Percentiles rank a stretch among this genome's conserved stretches.
Conservation (phyloP, 352 stramenopile genomes). For the Phytophthora uliginosa region DNA sequence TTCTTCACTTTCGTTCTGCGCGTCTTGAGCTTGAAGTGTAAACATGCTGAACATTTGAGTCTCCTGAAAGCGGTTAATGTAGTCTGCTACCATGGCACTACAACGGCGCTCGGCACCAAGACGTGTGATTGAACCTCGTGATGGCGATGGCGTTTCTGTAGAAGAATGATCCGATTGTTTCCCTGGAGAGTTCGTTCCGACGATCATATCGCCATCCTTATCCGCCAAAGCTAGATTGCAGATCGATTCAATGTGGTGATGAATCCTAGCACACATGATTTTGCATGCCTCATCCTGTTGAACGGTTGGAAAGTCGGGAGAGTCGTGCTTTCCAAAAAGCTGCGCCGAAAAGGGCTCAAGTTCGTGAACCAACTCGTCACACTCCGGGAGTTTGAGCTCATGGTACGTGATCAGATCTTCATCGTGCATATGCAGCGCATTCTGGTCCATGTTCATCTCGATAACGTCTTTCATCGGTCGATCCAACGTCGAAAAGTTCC, state of each 20-base stretch:
- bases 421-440: conserved; percentile 81
- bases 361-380: conserved; percentile 78
- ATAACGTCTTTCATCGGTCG: conserved; percentile 77
- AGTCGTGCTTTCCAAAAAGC: conserved; percentile 66
- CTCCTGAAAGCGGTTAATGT: conserved; percentile 72
- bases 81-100: conserved; percentile 66
- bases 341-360: conserved; percentile 60
- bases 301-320: conserved; percentile 71
- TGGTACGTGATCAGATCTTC: conserved; percentile 81
- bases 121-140: conserved; percentile 23
- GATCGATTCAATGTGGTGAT: conserved; percentile 70
- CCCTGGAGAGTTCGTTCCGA: conserved; percentile 24
- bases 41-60: conserved; percentile 92
- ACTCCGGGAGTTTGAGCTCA: conserved; percentile 80
- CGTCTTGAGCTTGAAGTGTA: conserved; percentile 51
- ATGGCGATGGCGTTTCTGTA: conserved; percentile 13
- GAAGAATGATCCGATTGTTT: conserved; percentile 4
- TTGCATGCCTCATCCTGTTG: conserved; percentile 81
- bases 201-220: conserved; percentile 25
- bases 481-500: conserved; percentile 67
- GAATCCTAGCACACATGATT: conserved; percentile 71
- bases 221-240: conserved; percentile 60
- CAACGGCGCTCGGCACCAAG: conserved; percentile 37
- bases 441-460: conserved; percentile 88
- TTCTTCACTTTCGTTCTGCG: conserved; percentile 34